Base-by-base conservation (phyloP, 2,329 filamentous ascomycete genomes). In the Claviceps spartinae region DNA sequence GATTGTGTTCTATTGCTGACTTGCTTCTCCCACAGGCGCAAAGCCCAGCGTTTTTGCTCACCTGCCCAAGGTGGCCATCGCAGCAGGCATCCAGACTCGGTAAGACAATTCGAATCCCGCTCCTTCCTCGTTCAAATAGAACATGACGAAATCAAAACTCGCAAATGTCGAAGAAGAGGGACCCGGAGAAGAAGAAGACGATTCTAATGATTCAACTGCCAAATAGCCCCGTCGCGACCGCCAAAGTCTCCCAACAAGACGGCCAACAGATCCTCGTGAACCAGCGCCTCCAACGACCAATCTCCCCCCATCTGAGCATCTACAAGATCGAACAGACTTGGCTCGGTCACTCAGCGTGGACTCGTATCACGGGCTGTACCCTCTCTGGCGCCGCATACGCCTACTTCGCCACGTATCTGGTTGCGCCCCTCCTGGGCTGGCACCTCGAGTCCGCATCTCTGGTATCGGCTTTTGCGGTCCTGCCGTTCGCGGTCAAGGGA, bases 251-350 rank as follows among this genome's bases (percentile, higher is more conserved):
- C 55, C 67, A 71, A 50, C 60, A 68, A 50, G 73, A 83, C 55
- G 78, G 70, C 57, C 62, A 78, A 58, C 65, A 77, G 59, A 80
- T 95, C 70, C 87, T 96, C 65, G 83, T 79, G 62, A 74, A 81
- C 64, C 90, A 96, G 75, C 90, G 90, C 62, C 77, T 84, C 52
- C 71, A 77, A 63, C 90, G 90, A 50, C 90, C 90, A 65, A 77
- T 95, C 61, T 78, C 88, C 46, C 90, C 90, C 52, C 89, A 96
- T 67, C 80, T 96, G 57, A 67, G 72, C 63, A 90, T 94, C 78
- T 96, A 96, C 82, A 78, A 81, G 68, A 79, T 85, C 54, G 82
- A 88, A 69, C 86, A 96, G 72, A 93, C 88, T 61, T 95, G 83
- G 84, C 83, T 87, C 69, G 76, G 77, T 60, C 83, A 82, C 60